Evolutionary conservation across 2,329 filamentous ascomycete species (phyloP), one percentile per base, ranked within the genome.

Genomic region (Capronia coronata): DNA sequence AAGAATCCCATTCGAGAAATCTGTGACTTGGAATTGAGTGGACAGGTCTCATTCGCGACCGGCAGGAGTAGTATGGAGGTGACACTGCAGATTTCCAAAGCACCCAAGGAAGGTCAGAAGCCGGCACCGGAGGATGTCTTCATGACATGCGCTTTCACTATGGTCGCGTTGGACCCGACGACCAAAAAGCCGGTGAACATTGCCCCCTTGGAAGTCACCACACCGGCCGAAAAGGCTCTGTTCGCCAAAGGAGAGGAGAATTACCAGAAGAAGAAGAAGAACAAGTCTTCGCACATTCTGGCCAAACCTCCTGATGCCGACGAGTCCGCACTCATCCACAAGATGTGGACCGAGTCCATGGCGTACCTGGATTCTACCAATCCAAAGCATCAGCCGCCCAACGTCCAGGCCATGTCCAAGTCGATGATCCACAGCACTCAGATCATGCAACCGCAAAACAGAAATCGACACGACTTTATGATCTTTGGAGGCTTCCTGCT

Each of bases 401-500:
- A 83, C 56, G 75, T 78, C 2, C 67, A 76, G 30, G 77, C 75
- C 61, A 86, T 87, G 75, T 72, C 79, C 54, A 75, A 77, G 57
- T 80, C 82, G 1, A 71, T 72, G 27, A 75, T 87, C 25, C 77
- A 78, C 59, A 81, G 82, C 1, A 82, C 84, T 9, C 78, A 76
- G 59, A 86, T 88, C 57, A 87, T 87, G 84, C 83, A 87, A 63
- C 84, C 84, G 0, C 82, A 85, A 64, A 78, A 82, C 64, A 76
- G 82, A 41, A 84, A 84, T 64, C 68, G 80, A 1, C 83, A 87
- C 65, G 81, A 84, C 38, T 57, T 54, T 65, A 86, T 87, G 83
- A 86, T 88, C 47, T 88, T 87, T 60, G 84, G 84, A 44, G 84
- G 84, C 11, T 87, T 83, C 63, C 75, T 87, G 9, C 72, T 88